Evolutionary conservation across 257 asterid species (phyloP).

Genomic region (Scutellaria galericulata): DNA sequence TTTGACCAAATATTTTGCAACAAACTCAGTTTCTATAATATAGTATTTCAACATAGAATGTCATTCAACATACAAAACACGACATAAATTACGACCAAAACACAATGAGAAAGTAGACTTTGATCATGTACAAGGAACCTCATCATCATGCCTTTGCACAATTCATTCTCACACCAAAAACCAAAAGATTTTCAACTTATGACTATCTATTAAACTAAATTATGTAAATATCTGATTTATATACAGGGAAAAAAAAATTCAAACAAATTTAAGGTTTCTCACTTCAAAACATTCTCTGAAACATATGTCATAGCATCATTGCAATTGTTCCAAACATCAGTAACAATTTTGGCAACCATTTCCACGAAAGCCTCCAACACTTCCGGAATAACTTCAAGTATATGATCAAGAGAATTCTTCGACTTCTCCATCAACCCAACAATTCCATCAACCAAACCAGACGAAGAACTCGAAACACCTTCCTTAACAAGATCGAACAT

Average conservation of each 20-base stretch:
- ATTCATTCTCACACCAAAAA: not conserved
- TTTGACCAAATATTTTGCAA: not conserved
- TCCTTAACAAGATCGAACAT: conserved; percentile 50
- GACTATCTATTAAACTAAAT: not conserved
- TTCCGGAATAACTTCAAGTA: conserved; percentile 49
- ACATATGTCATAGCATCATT: conserved; percentile 54
- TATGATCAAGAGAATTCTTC: conserved; percentile 42
- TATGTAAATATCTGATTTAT: not conserved
- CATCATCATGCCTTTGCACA: not conserved
- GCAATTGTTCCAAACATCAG: conserved; percentile 51
- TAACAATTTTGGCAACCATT: conserved; percentile 46
- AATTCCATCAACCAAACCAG: conserved; percentile 36
- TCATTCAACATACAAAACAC: not conserved
- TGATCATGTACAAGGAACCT: conserved; percentile 11
- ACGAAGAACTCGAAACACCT: conserved; percentile 37
- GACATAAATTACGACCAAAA: not conserved
- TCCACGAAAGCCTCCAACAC: conserved; percentile 48
- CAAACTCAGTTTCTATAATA: not conserved
- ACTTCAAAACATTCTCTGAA: conserved; percentile 44
- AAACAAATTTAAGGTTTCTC: not conserved
- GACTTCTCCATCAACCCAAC: conserved; percentile 48
- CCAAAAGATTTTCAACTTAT: not conserved
- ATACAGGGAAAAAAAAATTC: not conserved
- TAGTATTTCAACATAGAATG: too few relatives aligned
- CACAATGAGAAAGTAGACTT: conserved; percentile 19